These are phyloP conservation scores for Trypanosoma platydactyli DNA, from an alignment of 208 protist species.

Conservation along the genomic window DNA sequence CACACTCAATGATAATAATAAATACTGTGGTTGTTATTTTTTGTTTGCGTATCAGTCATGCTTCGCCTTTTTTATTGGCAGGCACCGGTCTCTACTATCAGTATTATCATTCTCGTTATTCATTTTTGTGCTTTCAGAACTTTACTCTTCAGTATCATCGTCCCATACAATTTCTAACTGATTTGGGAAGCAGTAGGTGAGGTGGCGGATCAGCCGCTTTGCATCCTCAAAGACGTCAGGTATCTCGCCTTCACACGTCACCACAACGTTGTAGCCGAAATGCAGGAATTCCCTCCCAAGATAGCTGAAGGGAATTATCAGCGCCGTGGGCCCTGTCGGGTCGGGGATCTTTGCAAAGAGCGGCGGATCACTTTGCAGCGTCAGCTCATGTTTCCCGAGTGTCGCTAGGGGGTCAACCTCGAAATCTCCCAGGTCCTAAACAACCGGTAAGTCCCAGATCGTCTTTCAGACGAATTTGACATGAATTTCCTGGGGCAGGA, in stretches of 20 bases:
- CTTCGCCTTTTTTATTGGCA: neutral
- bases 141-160: neutral
- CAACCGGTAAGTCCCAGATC: constrained; percentile 82
- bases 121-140: neutral
- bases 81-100: neutral
- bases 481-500: constrained; percentile 47
- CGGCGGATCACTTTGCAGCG: constrained; percentile 65
- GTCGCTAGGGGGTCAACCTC: constrained; percentile 70
- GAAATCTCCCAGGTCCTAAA: constrained; percentile 77
- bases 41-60: neutral
- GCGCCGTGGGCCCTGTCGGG: constrained; percentile 75
- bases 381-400: constrained; percentile 68
- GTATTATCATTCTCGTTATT: neutral
- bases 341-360: constrained; percentile 69
- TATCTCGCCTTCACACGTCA: constrained; percentile 63
- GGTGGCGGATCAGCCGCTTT: constrained; percentile 39
- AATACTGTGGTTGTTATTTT: neutral
- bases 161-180: constrained; percentile 25
- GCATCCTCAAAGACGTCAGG: constrained; percentile 71
- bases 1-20: neutral
- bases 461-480: constrained; percentile 78
- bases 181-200: constrained; percentile 59
- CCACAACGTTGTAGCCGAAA: constrained; percentile 68
- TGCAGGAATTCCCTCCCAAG: constrained; percentile 70
- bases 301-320: constrained; percentile 72